These are phyloP conservation scores for Ophiocordyceps australis DNA, from an alignment of 2,329 filamentous ascomycete genomes.

Conservation along the genomic window DNA sequence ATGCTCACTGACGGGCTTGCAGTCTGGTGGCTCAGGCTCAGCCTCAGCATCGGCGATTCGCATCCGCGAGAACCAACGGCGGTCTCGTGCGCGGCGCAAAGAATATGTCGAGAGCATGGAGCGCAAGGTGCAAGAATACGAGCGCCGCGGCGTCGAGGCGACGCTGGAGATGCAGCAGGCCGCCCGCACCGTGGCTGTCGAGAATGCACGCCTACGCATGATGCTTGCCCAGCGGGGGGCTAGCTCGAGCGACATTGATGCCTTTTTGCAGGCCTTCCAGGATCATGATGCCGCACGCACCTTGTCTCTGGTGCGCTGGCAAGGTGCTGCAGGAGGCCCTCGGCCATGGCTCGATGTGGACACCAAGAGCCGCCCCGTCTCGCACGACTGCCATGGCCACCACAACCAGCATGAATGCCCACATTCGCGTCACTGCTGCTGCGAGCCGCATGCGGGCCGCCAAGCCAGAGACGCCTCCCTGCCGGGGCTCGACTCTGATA, in stretches of 20 bases:
- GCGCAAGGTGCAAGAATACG: conserved; percentile 24
- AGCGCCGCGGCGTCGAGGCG: conserved; percentile 27
- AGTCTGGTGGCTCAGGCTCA: conserved; percentile 7
- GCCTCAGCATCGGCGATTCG: conserved; percentile 14
- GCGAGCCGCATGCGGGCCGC: too few species aligned
- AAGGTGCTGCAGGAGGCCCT: too few species aligned
- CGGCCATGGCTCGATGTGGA: too few species aligned
- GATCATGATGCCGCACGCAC: conserved; percentile 12
- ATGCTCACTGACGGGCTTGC: neutral
- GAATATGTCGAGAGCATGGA: conserved; percentile 30
- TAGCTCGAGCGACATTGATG: conserved; percentile 17
- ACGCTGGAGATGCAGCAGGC: conserved; percentile 34
- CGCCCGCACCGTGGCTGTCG: conserved; percentile 26
- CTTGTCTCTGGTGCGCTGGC: conserved; percentile 3
- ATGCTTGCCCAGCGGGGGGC: conserved; percentile 22
- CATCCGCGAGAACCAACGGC: conserved; percentile 33
- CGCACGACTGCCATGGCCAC: too few species aligned
- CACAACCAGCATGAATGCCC: too few species aligned
- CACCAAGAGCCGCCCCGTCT: too few species aligned
- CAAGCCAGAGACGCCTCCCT: too few species aligned
- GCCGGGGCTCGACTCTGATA: too few species aligned
- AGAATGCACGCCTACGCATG: conserved; percentile 25
- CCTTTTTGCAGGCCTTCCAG: conserved; percentile 17
- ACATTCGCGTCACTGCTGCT: too few species aligned
- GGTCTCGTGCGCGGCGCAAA: conserved; percentile 29